Evolutionary conservation across 768 basidiomycete genomes (phyloP), one percentile per base, ranked within the genome.

Genomic region (Piloderma croceum): DNA sequence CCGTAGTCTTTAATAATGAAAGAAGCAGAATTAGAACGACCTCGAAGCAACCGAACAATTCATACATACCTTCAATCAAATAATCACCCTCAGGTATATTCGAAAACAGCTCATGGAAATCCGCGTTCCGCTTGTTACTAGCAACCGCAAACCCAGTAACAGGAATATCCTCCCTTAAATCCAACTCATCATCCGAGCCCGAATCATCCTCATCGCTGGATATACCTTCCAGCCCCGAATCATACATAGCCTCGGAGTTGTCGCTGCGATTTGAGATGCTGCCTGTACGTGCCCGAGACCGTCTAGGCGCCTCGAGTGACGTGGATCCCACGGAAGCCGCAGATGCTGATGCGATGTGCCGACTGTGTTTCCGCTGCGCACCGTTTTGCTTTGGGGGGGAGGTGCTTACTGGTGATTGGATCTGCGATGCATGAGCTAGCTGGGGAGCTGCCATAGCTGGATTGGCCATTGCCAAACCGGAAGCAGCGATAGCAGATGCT

Each of bases 101-200:
- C 15, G 82, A 78, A 62, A 99, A 98, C 53, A 97, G 59, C 48
- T 91, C 86, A 54, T 99, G 96, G 59, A 99, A 99, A 56, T 98
- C 94, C 3, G 84, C 79, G 54, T 98, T 97, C 39, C 96, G 67
- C 59, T 90, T 90, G 52, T 81, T 90, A 60, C 90, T 96, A 7
- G 94, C 96, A 17, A 98, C 93, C 0, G 96, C 93, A 59, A 98
- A 99, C 3, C 94, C 93, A 5, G 90, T 94, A 4, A 97, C 89
- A 2, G 93, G 84, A 11, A 90, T 89, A 53, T 89, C 86, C 39
- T 83, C 41, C 34, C 61, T 51, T 31, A 62, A 45, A 45, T 57
- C 58, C 32, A 65, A 44, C 39, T 65, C 64, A 41, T 67, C 59
- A 20, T 58, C 44, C 38, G 68, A 62, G 36, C 53, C 45, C 12